phyloP scores from a whole-genome alignment of 1,284 basidiomycete genomes.

The Boletellus dicymbophilus region DNA sequence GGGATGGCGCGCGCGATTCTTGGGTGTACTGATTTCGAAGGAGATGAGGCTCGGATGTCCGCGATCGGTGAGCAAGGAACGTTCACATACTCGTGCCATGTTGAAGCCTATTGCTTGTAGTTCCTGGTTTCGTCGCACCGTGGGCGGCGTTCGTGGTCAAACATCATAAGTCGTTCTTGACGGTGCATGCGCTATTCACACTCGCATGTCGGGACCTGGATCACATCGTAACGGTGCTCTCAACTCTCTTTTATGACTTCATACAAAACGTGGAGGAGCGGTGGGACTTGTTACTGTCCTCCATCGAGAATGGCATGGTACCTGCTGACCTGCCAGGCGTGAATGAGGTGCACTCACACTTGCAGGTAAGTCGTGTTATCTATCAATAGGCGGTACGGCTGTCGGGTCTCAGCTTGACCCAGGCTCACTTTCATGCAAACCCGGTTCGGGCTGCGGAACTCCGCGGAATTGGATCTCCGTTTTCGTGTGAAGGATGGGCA shows the following conservation, averaged over 20 bases:
- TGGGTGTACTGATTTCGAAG: constrained; percentile 1
- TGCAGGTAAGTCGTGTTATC: constrained; percentile 5
- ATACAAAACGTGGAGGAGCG: constrained; percentile 9
- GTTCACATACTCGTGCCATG: neutral
- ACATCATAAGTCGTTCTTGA: constrained; percentile 7
- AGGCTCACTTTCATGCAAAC: constrained; percentile 7
- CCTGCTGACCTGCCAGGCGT: constrained; percentile 13
- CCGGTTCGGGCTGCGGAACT: constrained; percentile 1
- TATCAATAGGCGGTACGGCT: neutral
- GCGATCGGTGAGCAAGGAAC: neutral
- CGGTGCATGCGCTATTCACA: constrained; percentile 13
- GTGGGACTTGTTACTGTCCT: constrained; percentile 10
- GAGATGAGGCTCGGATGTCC: neutral
- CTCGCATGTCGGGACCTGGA: constrained; percentile 6
- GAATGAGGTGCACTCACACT: constrained; percentile 1
- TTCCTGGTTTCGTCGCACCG: constrained; percentile 3
- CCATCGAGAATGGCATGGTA: constrained; percentile 8
- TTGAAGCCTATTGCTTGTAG: neutral
- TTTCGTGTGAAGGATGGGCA: constrained; percentile 1
- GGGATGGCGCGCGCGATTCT: neutral
- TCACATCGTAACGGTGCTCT: neutral
- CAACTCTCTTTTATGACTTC: constrained; percentile 11
- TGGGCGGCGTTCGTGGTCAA: constrained; percentile 5
- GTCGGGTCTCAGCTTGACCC: too few species aligned
- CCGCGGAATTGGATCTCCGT: neutral